Evolutionary conservation across 495 filamentous ascomycete species (phyloP).

Genomic region (Podospora pseudocomata): DNA sequence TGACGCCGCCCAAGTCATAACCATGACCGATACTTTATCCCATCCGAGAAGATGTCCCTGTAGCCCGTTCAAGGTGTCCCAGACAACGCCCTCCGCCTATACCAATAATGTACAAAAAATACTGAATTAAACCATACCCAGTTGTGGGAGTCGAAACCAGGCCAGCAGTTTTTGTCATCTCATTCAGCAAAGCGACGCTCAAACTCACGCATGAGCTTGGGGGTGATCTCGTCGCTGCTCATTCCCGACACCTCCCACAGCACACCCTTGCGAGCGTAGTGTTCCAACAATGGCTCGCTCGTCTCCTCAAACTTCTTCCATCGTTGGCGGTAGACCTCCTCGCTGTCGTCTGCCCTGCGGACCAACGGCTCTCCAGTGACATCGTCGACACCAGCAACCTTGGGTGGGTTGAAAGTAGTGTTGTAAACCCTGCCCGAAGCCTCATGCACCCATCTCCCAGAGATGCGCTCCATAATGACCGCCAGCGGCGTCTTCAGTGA

Average conservation of each 20-base stretch:
- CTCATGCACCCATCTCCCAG: slow-evolving; percentile 88
- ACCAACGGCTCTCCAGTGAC: slow-evolving; percentile 84
- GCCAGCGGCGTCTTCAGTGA: slow-evolving; percentile 61
- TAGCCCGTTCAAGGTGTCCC: neutral
- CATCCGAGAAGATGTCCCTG: neutral
- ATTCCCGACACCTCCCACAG: slow-evolving; percentile 84
- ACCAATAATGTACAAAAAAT: neutral
- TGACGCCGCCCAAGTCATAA: neutral
- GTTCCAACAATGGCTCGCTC: slow-evolving; percentile 77
- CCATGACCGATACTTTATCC: neutral
- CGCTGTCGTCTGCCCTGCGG: slow-evolving; percentile 77
- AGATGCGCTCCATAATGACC: slow-evolving; percentile 84
- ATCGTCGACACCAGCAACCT: slow-evolving; percentile 78
- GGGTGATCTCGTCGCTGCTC: slow-evolving; percentile 89
- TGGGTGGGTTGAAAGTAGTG: slow-evolving; percentile 82
- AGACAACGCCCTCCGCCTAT: neutral
- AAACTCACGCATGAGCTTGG: slow-evolving; percentile 76
- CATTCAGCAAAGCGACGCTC: slow-evolving; percentile 60
- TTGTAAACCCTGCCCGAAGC: slow-evolving; percentile 92
- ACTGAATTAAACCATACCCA: neutral
- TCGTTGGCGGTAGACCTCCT: slow-evolving; percentile 77
- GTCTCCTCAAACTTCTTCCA: slow-evolving; percentile 82
- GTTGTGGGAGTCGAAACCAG: neutral
- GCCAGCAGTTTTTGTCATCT: neutral
- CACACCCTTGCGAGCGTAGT: slow-evolving; percentile 83